These are phyloP conservation scores for Syzygium malaccense DNA, from an alignment of 441 rosid species.

Conservation along the genomic window DNA sequence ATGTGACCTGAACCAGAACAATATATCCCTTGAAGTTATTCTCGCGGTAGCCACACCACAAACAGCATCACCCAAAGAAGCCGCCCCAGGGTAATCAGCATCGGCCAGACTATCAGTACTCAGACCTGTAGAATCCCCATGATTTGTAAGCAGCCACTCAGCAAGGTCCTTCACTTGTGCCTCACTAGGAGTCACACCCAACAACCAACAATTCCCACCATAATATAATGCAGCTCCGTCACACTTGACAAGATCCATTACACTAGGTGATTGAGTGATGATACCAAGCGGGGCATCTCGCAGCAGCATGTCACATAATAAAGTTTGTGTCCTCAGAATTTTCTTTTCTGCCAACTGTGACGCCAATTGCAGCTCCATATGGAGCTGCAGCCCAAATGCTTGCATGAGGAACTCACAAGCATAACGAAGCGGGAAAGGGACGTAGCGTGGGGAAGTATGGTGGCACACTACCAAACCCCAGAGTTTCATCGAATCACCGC, in stretches of 20 bases:
- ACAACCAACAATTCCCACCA: slow-evolving; percentile 51
- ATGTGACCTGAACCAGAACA: slow-evolving; percentile 88
- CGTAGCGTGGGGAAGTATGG: slow-evolving; percentile 53
- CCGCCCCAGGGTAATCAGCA: slow-evolving; percentile 65
- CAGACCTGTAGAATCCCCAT: slow-evolving; percentile 64
- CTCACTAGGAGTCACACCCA: slow-evolving; percentile 73
- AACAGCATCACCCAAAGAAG: slow-evolving; percentile 60
- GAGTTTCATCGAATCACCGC: slow-evolving; percentile 43
- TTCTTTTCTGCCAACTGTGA: slow-evolving; percentile 60
- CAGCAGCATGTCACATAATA: slow-evolving; percentile 77
- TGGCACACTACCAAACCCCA: slow-evolving; percentile 92
- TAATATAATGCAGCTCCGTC: slow-evolving; percentile 78
- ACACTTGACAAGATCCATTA: slow-evolving; percentile 83
- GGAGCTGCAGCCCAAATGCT: slow-evolving; percentile 69
- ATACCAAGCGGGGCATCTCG: slow-evolving; percentile 60
- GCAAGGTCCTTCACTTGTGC: slow-evolving; percentile 56
- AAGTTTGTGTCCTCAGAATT: slow-evolving; percentile 53
- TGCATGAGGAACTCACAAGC: slow-evolving; percentile 83
- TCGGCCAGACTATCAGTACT: slow-evolving; percentile 66
- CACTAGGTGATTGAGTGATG: slow-evolving; percentile 67
- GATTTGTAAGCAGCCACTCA: slow-evolving; percentile 49
- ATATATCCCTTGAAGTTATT: slow-evolving; percentile 53
- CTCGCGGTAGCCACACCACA: slow-evolving; percentile 82
- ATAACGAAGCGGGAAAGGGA: slow-evolving; percentile 67
- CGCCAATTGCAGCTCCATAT: slow-evolving; percentile 68